Evolutionary conservation across 1,284 basidiomycete species (phyloP).

Genomic region (Irpex lacteus): DNA sequence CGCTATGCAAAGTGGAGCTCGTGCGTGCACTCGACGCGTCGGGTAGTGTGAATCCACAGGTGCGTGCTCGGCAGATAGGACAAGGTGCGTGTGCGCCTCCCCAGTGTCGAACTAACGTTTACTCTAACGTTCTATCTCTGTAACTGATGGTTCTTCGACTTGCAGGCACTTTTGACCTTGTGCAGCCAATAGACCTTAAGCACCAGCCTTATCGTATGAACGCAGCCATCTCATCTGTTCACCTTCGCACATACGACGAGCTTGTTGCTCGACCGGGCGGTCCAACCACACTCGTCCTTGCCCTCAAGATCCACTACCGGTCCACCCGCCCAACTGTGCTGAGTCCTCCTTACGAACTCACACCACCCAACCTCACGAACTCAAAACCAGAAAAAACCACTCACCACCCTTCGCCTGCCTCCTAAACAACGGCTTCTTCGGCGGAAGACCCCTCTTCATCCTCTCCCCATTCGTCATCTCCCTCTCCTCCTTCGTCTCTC

Average conservation of each 20-base stretch:
- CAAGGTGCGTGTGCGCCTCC: background rate
- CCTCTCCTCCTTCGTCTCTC: background rate
- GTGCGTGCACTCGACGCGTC: background rate
- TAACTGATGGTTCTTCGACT: no score
- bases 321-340: no score
- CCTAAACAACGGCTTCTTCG: conserved; percentile 11
- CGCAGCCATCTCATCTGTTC: background rate
- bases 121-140: no score
- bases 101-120: no score
- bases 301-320: no score
- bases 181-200: background rate
- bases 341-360: no score
- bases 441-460: conserved; percentile 7
- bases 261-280: no score
- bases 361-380: background rate
- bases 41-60: background rate
- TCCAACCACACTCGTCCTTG: no score
- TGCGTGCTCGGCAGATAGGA: background rate
- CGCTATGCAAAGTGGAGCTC: no score
- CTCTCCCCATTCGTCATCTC: conserved; percentile 8
- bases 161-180: background rate
- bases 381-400: background rate
- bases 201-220: background rate
- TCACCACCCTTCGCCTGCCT: background rate
- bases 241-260: no score